Conservation (phyloP, 2,329 filamentous ascomycete species). For the Fusarium sterilihyphosum region DNA sequence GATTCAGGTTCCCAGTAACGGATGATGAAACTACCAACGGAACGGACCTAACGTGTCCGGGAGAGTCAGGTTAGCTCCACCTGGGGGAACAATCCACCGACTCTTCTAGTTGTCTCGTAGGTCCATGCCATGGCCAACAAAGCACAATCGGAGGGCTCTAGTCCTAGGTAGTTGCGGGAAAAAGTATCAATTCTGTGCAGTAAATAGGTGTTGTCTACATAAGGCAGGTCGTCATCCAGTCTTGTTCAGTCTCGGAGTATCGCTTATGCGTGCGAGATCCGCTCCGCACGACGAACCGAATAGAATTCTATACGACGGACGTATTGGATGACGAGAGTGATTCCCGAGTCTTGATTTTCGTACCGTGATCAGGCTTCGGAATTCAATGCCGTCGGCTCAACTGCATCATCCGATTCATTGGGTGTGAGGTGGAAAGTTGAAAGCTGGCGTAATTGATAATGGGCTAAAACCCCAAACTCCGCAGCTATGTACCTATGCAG, state of each 20-base stretch:
- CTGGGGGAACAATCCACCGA: constrained; percentile 7
- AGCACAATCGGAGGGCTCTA: not conserved
- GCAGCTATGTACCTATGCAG: constrained; percentile 17
- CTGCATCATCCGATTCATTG: constrained; percentile 14
- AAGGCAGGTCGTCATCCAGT: not conserved
- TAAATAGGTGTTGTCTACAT: not conserved
- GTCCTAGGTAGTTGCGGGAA: not conserved
- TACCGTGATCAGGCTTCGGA: not conserved
- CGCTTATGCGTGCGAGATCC: constrained; percentile 6
- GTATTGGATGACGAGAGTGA: not conserved
- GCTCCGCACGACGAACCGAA: constrained; percentile 22
- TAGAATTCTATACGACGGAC: not conserved
- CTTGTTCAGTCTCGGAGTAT: not conserved
- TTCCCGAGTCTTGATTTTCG: constrained; percentile 6
- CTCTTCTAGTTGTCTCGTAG: not conserved
- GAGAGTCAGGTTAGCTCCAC: constrained; percentile 24
- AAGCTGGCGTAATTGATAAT: not conserved
- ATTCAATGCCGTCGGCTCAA: constrained; percentile 34
- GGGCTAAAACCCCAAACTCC: constrained; percentile 27
- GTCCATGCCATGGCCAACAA: not conserved
- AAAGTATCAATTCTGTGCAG: not conserved
- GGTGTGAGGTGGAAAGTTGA: not conserved
- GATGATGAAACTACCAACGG: constrained; percentile 21
- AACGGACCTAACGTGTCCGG: constrained; percentile 19
- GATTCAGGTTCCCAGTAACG: not conserved